Percentiles rank a stretch among this genome's conserved stretches.
These are phyloP conservation scores for Pelargonium australe DNA, from an alignment of 441 rosid genomes.

Conservation along the genomic window DNA sequence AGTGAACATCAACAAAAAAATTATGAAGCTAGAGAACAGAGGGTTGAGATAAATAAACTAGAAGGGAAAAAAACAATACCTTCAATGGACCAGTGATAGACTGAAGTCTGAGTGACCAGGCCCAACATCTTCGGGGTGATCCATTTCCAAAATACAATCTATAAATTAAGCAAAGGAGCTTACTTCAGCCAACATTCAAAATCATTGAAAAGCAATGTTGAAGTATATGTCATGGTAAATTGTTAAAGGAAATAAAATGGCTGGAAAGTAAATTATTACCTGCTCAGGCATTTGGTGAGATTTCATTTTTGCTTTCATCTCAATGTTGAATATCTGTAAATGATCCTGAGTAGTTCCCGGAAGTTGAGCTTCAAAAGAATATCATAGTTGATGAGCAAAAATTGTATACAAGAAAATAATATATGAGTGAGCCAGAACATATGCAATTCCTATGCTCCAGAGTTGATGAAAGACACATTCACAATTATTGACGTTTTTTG, in stretches of 20 bases:
- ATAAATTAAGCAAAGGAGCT: not conserved
- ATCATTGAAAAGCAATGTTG: too few relatives aligned
- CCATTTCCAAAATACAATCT: slow-evolving; percentile 99
- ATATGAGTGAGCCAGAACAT: not conserved
- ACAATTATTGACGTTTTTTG: not conserved
- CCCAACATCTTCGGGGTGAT: slow-evolving; percentile 87
- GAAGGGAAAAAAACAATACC: slow-evolving; percentile 37
- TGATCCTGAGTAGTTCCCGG: slow-evolving; percentile 99
- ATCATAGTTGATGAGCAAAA: slow-evolving; percentile 14
- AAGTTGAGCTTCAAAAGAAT: slow-evolving; percentile 68
- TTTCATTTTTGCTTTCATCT: slow-evolving; percentile 89
- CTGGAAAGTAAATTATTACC: slow-evolving; percentile 32
- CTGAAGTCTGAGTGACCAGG: slow-evolving; percentile 82
- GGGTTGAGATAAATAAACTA: slow-evolving; percentile 2
- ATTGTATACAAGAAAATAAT: not conserved
- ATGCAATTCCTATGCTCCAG: not conserved
- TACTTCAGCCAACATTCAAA: slow-evolving; percentile 7
- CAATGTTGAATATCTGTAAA: slow-evolving; percentile 95
- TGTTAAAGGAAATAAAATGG: slow-evolving; percentile 1
- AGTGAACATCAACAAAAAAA: not conserved
- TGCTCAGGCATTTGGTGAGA: slow-evolving; percentile 99
- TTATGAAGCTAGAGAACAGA: slow-evolving; percentile 3
- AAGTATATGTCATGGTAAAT: not conserved
- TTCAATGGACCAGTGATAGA: slow-evolving; percentile 98
- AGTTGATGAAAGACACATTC: not conserved